Base-by-base conservation (phyloP, 1,284 basidiomycete genomes). In the Ustilago xerochloae region DNA sequence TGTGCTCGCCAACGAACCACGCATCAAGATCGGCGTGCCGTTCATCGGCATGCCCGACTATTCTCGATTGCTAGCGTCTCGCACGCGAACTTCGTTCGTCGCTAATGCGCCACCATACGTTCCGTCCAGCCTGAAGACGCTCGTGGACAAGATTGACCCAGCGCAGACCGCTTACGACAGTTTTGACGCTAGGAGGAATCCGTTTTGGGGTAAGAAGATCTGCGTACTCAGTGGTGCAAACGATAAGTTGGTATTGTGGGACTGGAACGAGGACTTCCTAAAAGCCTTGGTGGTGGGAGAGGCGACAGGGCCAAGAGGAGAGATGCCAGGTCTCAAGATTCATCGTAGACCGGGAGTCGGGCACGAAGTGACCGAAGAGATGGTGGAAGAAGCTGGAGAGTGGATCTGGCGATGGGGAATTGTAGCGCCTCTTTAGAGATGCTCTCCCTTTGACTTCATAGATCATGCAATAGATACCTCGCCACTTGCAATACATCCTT, bases 1-100 rank as follows among this genome's bases (percentile, higher is more conserved):
- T 33, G 86, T 87, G 0, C 87, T 93, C 18, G 75, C 77, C 13
- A 65, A 68, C 39, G 92, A 94, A 66, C 88, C 90, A 9, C 87
- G 91, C 24, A 85, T 94, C 59, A 87, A 84, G 38, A 86, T 92
- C 49, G 92, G 90, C 0, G 89, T 94, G 28, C 90, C 92, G 5
- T 87, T 88, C 74, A 88, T 89, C 65, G 93, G 92, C 32, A 92
- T 92, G 66, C 92, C 93, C 0, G 90, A 93, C 85, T 92, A 89
- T 54, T 63, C 65, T 30, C 70, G 75, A 18, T 66, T 84, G 28
- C 47, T 84, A 2, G 66, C 68, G 20, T 66, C 65, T 13, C 75
- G 82, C 16, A 77, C 82, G 3, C 57, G 59, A 39, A 76, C 70
- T 7, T 78, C 73, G 18, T 75, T 80, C 28, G 67, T 82, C 16